These are phyloP conservation scores for Capronia epimyces DNA, from an alignment of 2,329 filamentous ascomycete genomes.

Conservation along the genomic window DNA sequence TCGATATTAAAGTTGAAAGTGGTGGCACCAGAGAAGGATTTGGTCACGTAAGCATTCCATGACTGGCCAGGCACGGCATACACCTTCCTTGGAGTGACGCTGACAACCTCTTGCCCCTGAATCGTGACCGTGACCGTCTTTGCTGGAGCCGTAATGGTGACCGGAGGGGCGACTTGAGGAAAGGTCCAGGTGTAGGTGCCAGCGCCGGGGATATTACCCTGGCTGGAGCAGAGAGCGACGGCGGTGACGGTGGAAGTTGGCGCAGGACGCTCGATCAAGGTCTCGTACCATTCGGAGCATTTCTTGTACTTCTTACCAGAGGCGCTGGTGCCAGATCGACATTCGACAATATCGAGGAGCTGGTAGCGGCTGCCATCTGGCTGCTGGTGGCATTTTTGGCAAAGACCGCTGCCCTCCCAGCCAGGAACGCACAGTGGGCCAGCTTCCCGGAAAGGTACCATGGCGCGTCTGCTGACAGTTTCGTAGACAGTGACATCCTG, in stretches of 20 bases:
- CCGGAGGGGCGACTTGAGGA: conserved; percentile 13
- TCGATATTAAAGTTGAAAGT: conserved; percentile 11
- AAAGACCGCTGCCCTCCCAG: conserved; percentile 18
- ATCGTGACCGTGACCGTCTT: conserved; percentile 13
- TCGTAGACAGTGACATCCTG: conserved; percentile 7
- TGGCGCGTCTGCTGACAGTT: conserved; percentile 12
- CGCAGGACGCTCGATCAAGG: conserved; percentile 6
- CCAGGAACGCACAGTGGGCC: conserved; percentile 18
- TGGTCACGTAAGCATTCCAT: conserved; percentile 18
- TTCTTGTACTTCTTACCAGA: conserved; percentile 9
- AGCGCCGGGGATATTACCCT: conserved; percentile 7
- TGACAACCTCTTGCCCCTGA: not conserved
- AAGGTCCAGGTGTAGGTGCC: conserved; percentile 24
- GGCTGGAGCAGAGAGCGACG: conserved; percentile 10
- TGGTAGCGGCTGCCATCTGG: conserved; percentile 11
- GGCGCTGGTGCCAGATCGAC: conserved; percentile 11
- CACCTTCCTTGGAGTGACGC: conserved; percentile 3
- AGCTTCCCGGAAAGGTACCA: conserved; percentile 16
- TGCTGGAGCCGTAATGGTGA: conserved; percentile 9
- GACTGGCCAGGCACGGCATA: conserved; percentile 8
- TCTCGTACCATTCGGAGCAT: conserved; percentile 16
- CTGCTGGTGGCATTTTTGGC: conserved; percentile 11
- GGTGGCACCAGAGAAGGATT: conserved; percentile 8
- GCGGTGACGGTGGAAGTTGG: conserved; percentile 15
- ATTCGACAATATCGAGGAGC: conserved; percentile 18